Evolutionary conservation across 257 asterid genomes (phyloP), one percentile per base, ranked within the genome.

Genomic region (Anisodus tanguticus): DNA sequence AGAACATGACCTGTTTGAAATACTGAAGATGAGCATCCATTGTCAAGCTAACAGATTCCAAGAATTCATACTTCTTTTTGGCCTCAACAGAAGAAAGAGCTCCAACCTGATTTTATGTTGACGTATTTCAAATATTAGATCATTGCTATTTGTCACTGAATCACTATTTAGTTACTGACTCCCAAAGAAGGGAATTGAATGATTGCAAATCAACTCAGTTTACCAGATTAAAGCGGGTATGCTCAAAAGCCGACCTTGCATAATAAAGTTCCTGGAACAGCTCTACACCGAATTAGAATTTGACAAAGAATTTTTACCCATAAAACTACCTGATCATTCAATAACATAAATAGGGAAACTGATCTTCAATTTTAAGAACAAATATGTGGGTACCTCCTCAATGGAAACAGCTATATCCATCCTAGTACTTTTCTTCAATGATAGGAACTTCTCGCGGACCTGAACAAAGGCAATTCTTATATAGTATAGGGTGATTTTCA

Each of bases 231-330:
- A 95, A 94, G 83, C 99, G 99, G 31, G 99, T 86, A 85, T 91
- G 93, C 92, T 95, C 99, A 86, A 95, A 95, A 77, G 90, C 82
- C 64, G 91, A 92, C 88, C 99, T 93, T 76, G 98, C 93, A 90
- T 87, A 91, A 89, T 92, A 90, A 87, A 94, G 96, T 93, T 95
- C 99, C 99, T 94, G 97, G 95, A 93, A 93, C 88, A 93, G 91
- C 95, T 92, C 45, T 49, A 97, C 92, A 94, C 91, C 94, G 92
- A 91, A 93, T 93, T 94, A 94, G 97, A 90, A 83, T 91, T 93
- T 88, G 59, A 91, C 82, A 90, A 85, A 85, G 86, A 87, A 91
- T 86, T 90, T 90, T 91, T 86, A 93, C 92, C 93, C 87, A 87
- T 87, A 83, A 78, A 83, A 88, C 91, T 89, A 88, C 88, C 82